A percentile compares a stretch with the other conserved stretches of the same genome.
Evolutionary conservation across 495 filamentous ascomycete species (phyloP).

Genomic region (Hypoxylon trugodes): DNA sequence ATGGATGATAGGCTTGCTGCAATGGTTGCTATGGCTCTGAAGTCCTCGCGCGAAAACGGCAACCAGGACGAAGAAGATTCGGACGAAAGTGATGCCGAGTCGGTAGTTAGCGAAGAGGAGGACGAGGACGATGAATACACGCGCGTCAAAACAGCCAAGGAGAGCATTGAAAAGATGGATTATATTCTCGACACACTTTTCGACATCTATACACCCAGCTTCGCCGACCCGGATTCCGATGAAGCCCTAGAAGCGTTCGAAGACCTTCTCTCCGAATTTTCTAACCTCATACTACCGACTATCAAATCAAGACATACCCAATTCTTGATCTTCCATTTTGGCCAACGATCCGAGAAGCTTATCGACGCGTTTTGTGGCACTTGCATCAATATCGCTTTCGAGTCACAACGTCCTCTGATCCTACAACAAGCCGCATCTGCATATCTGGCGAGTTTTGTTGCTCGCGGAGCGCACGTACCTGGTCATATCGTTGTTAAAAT

Average conservation of each 20-base stretch:
- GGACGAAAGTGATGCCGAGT: constrained; percentile 67
- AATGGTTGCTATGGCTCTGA: constrained; percentile 55
- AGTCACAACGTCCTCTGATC: constrained; percentile 67
- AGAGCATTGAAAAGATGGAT: constrained; percentile 90
- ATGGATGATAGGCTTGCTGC: constrained; percentile 64
- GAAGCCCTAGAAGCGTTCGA: constrained; percentile 66
- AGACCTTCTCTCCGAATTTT: constrained; percentile 82
- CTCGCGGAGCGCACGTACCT: constrained; percentile 81
- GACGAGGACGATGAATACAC: constrained; percentile 54
- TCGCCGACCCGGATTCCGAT: constrained; percentile 61
- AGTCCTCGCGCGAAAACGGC: constrained; percentile 43
- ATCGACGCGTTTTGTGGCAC: constrained; percentile 83
- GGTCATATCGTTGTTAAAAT: constrained; percentile 78
- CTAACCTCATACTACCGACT: constrained; percentile 84
- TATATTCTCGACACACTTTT: constrained; percentile 91
- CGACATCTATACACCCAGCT: constrained; percentile 75
- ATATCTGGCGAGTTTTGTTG: constrained; percentile 94
- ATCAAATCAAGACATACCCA: constrained; percentile 87
- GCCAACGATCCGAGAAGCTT: constrained; percentile 75
- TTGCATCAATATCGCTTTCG: constrained; percentile 62
- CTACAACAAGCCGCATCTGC: constrained; percentile 83
- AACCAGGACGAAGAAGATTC: constrained; percentile 64
- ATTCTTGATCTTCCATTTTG: constrained; percentile 93
- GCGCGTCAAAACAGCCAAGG: constrained; percentile 69
- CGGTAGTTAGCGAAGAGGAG: constrained; percentile 58